Conservation (phyloP, 495 filamentous ascomycete species). For the Sordaria brevicollis region DNA sequence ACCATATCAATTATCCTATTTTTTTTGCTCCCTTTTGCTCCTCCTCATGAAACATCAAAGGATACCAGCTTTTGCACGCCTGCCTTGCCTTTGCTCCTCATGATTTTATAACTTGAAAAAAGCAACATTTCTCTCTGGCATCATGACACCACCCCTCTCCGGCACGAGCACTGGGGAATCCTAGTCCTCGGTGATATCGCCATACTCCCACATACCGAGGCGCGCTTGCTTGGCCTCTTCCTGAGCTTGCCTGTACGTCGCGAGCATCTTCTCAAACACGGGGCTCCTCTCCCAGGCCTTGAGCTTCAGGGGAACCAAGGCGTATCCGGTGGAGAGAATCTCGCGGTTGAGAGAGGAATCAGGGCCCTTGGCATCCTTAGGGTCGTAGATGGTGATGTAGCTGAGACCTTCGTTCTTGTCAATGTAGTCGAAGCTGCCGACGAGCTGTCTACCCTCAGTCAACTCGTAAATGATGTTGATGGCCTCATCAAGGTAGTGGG, state of each 20-base stretch:
- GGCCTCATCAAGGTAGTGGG: conserved; percentile 73
- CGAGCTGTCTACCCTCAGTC: conserved; percentile 58
- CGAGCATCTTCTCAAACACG: conserved; percentile 58
- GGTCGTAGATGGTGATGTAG: conserved; percentile 81
- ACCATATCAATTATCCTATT: neutral
- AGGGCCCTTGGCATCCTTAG: conserved; percentile 41
- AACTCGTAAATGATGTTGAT: conserved; percentile 58
- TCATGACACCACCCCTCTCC: neutral
- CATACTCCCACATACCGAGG: conserved; percentile 95
- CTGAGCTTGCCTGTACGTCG: conserved; percentile 55
- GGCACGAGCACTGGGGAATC: neutral
- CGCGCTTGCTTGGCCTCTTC: conserved; percentile 63
- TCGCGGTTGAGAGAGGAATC: conserved; percentile 75
- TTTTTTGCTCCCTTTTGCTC: neutral
- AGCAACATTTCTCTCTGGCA: neutral
- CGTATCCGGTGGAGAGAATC: conserved; percentile 70
- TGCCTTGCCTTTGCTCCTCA: neutral
- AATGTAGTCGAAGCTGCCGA: conserved; percentile 79
- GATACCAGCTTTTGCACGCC: neutral
- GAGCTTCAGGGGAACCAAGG: conserved; percentile 81
- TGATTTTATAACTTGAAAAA: neutral
- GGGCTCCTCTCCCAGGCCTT: conserved; percentile 72
- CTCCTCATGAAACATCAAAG: neutral
- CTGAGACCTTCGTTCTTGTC: conserved; percentile 63
- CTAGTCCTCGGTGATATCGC: conserved; percentile 84